Evolutionary conservation across 2,329 filamentous ascomycete genomes (phyloP).

Genomic region (Lanzia echinophila): DNA sequence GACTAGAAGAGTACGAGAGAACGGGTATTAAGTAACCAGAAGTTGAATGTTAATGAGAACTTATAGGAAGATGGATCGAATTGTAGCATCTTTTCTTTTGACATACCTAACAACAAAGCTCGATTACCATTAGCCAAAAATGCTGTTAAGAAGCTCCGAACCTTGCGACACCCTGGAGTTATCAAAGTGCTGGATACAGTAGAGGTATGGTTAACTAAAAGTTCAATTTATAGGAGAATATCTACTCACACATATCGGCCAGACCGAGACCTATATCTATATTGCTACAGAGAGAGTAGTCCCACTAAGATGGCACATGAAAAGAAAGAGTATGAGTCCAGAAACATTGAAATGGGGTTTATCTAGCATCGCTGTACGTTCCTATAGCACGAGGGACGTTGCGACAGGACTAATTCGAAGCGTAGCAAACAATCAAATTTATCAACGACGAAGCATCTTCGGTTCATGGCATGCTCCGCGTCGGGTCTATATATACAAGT

Average conservation of each 20-base stretch:
- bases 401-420: not conserved
- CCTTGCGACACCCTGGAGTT: slow-evolving; percentile 87
- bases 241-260: slow-evolving; percentile 20
- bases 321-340: slow-evolving; percentile 76
- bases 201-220: slow-evolving; percentile 53
- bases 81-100: slow-evolving; percentile 97
- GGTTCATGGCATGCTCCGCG: slow-evolving; percentile 80
- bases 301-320: slow-evolving; percentile 84
- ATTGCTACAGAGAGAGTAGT: slow-evolving; percentile 88
- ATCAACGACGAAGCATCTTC: slow-evolving; percentile 91
- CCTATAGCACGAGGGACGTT: too few species aligned
- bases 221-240: not conserved
- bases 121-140: slow-evolving; percentile 84
- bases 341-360: slow-evolving; percentile 98
- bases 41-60: slow-evolving; percentile 13
- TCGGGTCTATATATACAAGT: slow-evolving; percentile 83
- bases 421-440: slow-evolving; percentile 82
- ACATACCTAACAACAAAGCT: slow-evolving; percentile 72
- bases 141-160: slow-evolving; percentile 87
- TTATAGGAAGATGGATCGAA: slow-evolving; percentile 81
- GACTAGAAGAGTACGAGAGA: slow-evolving; percentile 63
- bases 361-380: slow-evolving; percentile 68
- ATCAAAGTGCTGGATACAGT: slow-evolving; percentile 91
- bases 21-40: not conserved
- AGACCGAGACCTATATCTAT: slow-evolving; percentile 94